phyloP scores from a whole-genome alignment of 495 filamentous ascomycete species.

The Cladorrhinum samala region DNA sequence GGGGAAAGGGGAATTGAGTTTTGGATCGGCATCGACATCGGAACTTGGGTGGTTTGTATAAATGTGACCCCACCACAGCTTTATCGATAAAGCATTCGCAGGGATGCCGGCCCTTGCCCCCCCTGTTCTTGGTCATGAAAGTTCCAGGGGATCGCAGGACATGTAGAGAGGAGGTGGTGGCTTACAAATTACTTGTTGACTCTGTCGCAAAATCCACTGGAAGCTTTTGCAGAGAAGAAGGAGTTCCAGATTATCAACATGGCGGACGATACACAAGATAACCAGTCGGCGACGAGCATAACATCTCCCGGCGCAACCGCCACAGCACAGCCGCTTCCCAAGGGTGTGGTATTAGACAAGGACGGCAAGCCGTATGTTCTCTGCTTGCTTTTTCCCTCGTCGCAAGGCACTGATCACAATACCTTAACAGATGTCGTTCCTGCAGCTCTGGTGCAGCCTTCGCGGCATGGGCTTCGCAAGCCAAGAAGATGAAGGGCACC shows the following conservation, averaged over 20 bases:
- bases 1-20: background rate
- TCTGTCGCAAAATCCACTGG: background rate
- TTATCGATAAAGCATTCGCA: slow-evolving; percentile 29
- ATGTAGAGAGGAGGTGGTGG: slow-evolving; percentile 1
- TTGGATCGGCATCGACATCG: background rate
- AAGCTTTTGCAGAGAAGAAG: no score
- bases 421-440: slow-evolving; percentile 68
- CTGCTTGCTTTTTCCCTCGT: background rate
- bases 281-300: slow-evolving; percentile 3
- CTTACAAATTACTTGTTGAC: background rate
- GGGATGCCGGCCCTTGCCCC: slow-evolving; percentile 7
- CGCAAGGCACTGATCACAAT: slow-evolving; percentile 13
- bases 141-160: background rate
- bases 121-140: background rate
- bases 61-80: slow-evolving; percentile 14
- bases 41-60: background rate
- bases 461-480: slow-evolving; percentile 50
- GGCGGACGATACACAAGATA: slow-evolving; percentile 30
- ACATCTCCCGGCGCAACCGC: slow-evolving; percentile 4
- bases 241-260: no score
- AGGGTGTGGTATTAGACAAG: slow-evolving; percentile 79
- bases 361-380: slow-evolving; percentile 91
- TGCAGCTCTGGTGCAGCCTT: slow-evolving; percentile 74
- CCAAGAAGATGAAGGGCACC: slow-evolving; percentile 45
- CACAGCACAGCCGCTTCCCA: slow-evolving; percentile 43